A percentile compares a stretch with the other conserved stretches of the same genome.
phyloP scores from a whole-genome alignment of 345 rosid genomes.

The Heritiera fomes region DNA sequence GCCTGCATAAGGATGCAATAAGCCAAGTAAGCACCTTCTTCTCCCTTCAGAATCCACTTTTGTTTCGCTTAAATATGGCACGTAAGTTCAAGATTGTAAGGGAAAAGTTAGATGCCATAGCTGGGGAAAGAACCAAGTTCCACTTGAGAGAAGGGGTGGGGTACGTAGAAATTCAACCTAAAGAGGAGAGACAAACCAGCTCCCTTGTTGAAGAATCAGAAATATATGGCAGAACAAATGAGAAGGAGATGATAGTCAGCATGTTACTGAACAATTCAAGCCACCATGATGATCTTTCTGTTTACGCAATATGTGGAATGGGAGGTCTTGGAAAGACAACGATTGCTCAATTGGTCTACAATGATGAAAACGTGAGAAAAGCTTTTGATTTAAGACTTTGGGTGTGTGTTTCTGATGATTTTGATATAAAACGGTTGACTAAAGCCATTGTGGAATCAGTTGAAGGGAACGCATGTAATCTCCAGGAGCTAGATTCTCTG shows the following conservation, averaged over 20 bases:
- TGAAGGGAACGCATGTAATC: not conserved
- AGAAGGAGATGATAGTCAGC: not conserved
- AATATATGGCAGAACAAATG: conserved; percentile 5
- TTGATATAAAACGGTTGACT: conserved; percentile 23
- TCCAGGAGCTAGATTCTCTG: not conserved
- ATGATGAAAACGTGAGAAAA: conserved; percentile 7
- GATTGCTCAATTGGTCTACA: conserved; percentile 30
- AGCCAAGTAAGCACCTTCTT: not conserved
- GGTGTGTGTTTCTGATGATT: conserved; percentile 27
- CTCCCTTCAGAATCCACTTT: not conserved
- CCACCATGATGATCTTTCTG: not conserved
- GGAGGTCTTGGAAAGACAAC: conserved; percentile 7
- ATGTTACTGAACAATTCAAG: not conserved
- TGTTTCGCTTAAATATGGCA: not conserved
- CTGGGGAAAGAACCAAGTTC: not conserved
- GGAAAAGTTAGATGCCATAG: not conserved
- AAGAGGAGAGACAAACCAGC: conserved; percentile 11
- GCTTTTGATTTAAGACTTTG: conserved; percentile 24
- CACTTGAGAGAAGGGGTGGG: not conserved
- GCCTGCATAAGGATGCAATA: not conserved
- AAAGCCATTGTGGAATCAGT: conserved; percentile 21
- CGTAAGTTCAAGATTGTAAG: not conserved
- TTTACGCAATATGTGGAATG: not conserved
- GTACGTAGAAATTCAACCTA: not conserved
- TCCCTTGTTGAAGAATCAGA: conserved; percentile 7